A percentile compares a stretch with the other conserved stretches of the same genome.
Conservation (phyloP, 345 rosid genomes). For the Citrus trifoliata region DNA sequence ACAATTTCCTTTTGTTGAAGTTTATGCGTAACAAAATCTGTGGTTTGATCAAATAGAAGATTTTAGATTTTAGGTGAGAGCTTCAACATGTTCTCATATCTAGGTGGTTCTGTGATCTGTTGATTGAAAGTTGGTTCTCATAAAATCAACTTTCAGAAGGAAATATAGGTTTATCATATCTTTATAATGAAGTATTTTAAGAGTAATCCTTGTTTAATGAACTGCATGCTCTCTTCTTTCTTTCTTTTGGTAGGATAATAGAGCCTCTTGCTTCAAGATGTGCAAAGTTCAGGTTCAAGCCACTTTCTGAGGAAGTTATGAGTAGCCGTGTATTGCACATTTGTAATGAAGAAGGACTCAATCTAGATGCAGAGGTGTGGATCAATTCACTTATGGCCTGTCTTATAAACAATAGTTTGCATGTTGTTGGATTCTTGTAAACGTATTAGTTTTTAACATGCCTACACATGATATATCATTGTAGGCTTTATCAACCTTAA, state of each 20-base stretch:
- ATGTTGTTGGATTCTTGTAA: background rate
- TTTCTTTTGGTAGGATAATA: conserved; percentile 57
- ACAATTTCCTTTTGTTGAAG: background rate
- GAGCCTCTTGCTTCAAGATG: conserved; percentile 99
- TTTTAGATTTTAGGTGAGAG: background rate
- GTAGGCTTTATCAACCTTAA: conserved; percentile 84
- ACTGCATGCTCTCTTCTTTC: conserved; percentile 2
- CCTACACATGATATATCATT: conserved; percentile 8
- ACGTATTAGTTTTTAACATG: conserved; percentile 8
- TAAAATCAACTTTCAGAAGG: background rate
- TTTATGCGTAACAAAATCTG: background rate
- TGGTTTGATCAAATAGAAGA: background rate
- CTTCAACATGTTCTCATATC: background rate
- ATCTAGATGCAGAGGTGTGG: conserved; percentile 67
- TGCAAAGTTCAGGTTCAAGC: conserved; percentile 98
- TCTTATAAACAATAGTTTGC: conserved; percentile 10
- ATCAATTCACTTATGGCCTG: conserved; percentile 12
- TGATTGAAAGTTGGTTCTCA: background rate
- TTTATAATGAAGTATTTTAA: background rate
- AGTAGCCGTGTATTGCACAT: conserved; percentile 72
- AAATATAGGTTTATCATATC: background rate
- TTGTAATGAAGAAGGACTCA: conserved; percentile 82
- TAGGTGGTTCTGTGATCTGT: background rate
- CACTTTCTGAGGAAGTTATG: conserved; percentile 93
- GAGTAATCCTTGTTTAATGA: conserved; percentile 11